These are phyloP conservation scores for Guillardia theta DNA, from an alignment of 78 protist species.

Conservation along the genomic window DNA sequence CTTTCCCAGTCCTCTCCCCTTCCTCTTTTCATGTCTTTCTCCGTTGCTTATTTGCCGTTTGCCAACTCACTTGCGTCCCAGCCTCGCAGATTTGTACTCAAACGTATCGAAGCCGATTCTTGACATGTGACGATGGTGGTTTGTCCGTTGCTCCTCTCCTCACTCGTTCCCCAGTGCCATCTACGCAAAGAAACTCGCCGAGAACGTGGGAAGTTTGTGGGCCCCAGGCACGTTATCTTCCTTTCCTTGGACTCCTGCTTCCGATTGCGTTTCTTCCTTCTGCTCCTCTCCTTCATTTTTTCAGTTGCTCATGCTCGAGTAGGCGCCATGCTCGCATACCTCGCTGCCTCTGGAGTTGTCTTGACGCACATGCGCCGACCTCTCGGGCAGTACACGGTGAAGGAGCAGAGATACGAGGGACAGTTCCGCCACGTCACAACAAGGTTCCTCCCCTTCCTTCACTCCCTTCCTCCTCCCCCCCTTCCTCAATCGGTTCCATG, in stretches of 20 bases:
- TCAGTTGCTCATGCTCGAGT: background rate
- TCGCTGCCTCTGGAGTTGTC: background rate
- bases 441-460: background rate
- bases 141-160: background rate
- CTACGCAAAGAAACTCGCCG: too few relatives aligned
- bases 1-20: background rate
- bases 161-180: background rate
- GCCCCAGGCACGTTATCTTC: background rate
- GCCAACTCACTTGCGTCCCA: too few relatives aligned
- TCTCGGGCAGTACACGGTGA: background rate
- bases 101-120: conserved; percentile 52
- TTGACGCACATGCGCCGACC: conserved; percentile 3
- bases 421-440: background rate
- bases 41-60: background rate
- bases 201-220: background rate
- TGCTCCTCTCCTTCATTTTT: background rate
- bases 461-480: background rate
- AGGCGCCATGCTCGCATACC: conserved; percentile 7
- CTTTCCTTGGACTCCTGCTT: background rate
- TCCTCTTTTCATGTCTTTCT: background rate
- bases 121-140: conserved; percentile 39
- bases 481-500: too few relatives aligned
- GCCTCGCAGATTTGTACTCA: conserved; percentile 50
- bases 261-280: background rate
- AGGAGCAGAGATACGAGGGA: background rate